A percentile compares a stretch with the other conserved stretches of the same genome.
Evolutionary conservation across 164 flowering plant species (phyloP).

Genomic region (Vitis labrusca): DNA sequence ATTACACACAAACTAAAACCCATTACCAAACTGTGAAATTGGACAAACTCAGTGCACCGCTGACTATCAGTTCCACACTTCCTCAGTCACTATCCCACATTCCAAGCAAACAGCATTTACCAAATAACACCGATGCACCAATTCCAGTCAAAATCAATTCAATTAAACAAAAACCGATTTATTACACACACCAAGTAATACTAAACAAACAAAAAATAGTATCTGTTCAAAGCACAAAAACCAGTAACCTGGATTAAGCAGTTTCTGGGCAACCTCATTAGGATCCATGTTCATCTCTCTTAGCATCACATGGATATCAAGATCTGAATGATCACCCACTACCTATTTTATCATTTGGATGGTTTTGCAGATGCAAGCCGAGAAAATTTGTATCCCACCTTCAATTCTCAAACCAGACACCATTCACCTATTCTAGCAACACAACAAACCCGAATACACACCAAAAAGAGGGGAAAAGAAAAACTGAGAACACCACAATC

Average conservation of each 20-base stretch:
- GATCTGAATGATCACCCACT: constrained; percentile 77
- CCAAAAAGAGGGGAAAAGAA: background rate
- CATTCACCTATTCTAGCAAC: constrained; percentile 17
- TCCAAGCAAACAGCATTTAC: no score
- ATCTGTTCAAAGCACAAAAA: background rate
- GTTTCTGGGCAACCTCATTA: constrained; percentile 72
- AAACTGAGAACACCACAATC: background rate
- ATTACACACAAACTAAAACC: no score
- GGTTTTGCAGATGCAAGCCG: constrained; percentile 51
- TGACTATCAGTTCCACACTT: no score
- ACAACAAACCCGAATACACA: background rate
- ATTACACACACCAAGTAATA: no score
- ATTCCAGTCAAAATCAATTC: no score
- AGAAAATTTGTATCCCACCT: constrained; percentile 35
- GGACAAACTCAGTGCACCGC: no score
- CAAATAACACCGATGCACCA: no score
- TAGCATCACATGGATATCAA: constrained; percentile 66
- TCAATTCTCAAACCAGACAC: constrained; percentile 41
- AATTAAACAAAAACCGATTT: no score
- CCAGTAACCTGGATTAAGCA: constrained; percentile 72
- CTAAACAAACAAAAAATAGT: background rate
- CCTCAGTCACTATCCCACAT: no score
- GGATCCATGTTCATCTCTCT: constrained; percentile 87
- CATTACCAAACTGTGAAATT: no score
- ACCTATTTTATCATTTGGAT: constrained; percentile 80